Base-by-base conservation (phyloP, 495 filamentous ascomycete species). In the Xylaria castorea region DNA sequence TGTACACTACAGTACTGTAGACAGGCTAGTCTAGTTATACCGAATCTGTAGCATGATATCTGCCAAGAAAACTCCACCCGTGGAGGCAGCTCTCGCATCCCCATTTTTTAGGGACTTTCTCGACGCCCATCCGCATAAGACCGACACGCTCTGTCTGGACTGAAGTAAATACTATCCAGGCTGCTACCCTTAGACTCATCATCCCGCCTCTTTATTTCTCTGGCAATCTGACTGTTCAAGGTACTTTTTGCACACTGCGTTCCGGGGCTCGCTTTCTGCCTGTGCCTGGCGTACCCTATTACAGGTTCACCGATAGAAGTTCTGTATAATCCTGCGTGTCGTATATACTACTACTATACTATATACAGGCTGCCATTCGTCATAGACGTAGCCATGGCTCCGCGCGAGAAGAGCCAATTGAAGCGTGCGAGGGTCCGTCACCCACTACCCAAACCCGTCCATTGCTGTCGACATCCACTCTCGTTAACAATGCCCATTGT, bases 351-450 rank as follows among this genome's bases (percentile, higher is more conserved):
- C 22, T 14, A 32, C 42, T 25, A 2, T 51, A 8, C 5, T 2
- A 18, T 32, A 32, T 5, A 34, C 30, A 53, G 42, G 64, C 64
- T 51, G 44, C 61, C 32, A 34, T 36, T n/a, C 65, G 63, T 30
- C 65, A 53, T 57, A 40, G 51, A 27, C 38, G 53, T 42, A 57
- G 73, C 51, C 46, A 89, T 89, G 87, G 85, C 86, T 83, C 87
- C 86, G 71, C 85, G 85, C 77, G 87, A 87, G 80, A 85, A 84
- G 80, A 85, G 82, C 80, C 85, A 87, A 80, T 83, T 87, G 77
- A 89, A 89, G 79, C 81, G 87, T 75, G 81, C 75, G 70, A 80
- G 86, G 76, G 85, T 85, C 80, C 50, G 70, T 73, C 75, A 62
- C 72, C 76, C 75, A 72, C 73, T 75, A 62, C 72, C 76, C 75